phyloP scores from a whole-genome alignment of 345 rosid species.

The Lenwebbia sp. region DNA sequence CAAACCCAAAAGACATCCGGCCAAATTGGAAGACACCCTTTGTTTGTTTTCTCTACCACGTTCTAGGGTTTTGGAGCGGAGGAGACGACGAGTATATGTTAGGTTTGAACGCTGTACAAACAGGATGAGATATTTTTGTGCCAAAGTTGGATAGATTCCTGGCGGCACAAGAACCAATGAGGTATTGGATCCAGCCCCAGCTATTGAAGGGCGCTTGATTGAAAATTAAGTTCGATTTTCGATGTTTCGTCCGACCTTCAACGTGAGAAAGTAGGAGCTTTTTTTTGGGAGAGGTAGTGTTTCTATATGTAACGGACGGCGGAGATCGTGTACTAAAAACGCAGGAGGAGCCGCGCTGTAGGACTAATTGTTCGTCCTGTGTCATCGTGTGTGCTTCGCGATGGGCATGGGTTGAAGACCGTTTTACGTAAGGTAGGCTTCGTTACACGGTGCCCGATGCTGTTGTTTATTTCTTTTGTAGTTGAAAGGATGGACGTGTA shows the following conservation, averaged over 20 bases:
- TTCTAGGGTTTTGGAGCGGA: background rate
- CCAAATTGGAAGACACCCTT: background rate
- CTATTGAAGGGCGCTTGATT: background rate
- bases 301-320: too few species aligned
- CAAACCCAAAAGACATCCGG: background rate
- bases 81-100: background rate
- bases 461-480: background rate
- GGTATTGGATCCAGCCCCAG: background rate
- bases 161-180: background rate
- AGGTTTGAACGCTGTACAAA: background rate
- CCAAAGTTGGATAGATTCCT: background rate
- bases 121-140: background rate
- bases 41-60: too few species aligned
- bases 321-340: background rate
- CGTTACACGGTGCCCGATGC: background rate
- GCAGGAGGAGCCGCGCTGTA: background rate
- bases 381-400: background rate
- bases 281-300: rapidly evolving
- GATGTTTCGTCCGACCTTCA: background rate
- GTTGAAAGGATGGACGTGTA: too few species aligned
- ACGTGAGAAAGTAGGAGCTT: background rate
- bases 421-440: background rate
- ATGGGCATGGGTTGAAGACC: rapidly evolving
- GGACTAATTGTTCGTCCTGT: background rate
- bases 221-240: background rate